Base-by-base conservation (phyloP, 2,329 filamentous ascomycete genomes). In the Colletotrichum chlorophyti region DNA sequence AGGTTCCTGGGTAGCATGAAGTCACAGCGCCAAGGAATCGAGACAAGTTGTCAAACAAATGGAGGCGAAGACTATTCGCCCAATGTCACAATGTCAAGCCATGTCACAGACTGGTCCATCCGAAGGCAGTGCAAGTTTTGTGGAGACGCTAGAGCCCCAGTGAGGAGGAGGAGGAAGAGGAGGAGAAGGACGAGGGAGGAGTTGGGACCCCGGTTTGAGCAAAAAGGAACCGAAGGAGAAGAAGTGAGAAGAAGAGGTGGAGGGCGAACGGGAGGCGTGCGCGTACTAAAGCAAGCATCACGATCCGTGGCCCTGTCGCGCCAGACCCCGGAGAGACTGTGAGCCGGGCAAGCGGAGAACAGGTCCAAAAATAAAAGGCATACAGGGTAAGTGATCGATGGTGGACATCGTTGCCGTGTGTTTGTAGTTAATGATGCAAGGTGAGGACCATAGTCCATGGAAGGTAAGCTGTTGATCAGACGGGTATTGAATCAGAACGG, bases 1-100 rank as follows among this genome's bases (percentile, higher is more conserved):
- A 40, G 21, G 14, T 7, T 60, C 21, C 38, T 23, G n/a, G n/a
- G n/a, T n/a, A 45, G 38, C 24, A 38, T 50, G 43, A 50, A 32
- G 38, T 57, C 51, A 50, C 43, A 46, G 38, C 50, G 57, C 57
- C 57, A 57, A 60, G 57, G 51, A 55, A 57, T 57, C 50, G 57
- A 60, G 51, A 57, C 57, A 14, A 38, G n/a, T 57, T 57, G 51
- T 60, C 57, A 60, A 46, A 50, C 57, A 40, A 46, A 50, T 27
- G 29, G 40, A 57, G 45, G 45, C 40, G 52, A 60, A 57, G 31
- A 23, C 51, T 34, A 45, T 46, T 21, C 38, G 51, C 26, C 24
- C 43, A 38, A 43, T 24, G 19, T 31, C 38, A 50, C 51, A 31
- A 57, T 46, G 51, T 45, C 55, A 59, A 45, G 43, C 55, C 55